Percentiles rank a stretch among this genome's conserved stretches.
Conservation (phyloP, 1,139 yeast genomes). For the Pichia sp. region DNA sequence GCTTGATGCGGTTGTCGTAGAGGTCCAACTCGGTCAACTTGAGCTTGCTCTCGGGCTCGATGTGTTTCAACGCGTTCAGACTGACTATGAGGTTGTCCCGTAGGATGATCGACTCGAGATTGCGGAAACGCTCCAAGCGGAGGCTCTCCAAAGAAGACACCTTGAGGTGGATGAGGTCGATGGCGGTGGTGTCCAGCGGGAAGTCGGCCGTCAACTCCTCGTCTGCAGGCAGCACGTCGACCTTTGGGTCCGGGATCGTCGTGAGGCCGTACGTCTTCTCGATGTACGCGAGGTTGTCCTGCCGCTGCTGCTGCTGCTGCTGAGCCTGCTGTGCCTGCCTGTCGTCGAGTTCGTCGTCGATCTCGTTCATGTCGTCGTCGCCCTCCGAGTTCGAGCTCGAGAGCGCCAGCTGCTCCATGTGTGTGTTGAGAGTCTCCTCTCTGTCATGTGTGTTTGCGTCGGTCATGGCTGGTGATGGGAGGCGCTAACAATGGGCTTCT, state of each 20-base stretch:
- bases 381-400: slow-evolving; percentile 2
- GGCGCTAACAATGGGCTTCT: too few relatives aligned
- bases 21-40: slow-evolving; percentile 75
- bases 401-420: neutral
- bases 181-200: slow-evolving; percentile 57
- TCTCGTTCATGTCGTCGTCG: slow-evolving; percentile 12
- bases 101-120: slow-evolving; percentile 61
- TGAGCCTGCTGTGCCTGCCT: slow-evolving; percentile 19
- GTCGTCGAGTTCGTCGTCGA: slow-evolving; percentile 19
- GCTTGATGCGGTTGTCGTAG: slow-evolving; percentile 88
- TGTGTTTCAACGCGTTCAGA: slow-evolving; percentile 62
- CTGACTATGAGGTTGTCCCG: slow-evolving; percentile 82
- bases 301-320: slow-evolving; percentile 13
- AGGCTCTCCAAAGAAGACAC: slow-evolving; percentile 65
- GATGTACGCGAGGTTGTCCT: slow-evolving; percentile 17
- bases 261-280: slow-evolving; percentile 29
- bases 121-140: slow-evolving; percentile 53
- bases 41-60: slow-evolving; percentile 42
- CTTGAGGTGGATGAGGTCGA: slow-evolving; percentile 79
- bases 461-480: too few relatives aligned
- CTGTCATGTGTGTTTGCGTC: neutral
- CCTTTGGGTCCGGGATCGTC: slow-evolving; percentile 52
- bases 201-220: slow-evolving; percentile 60
- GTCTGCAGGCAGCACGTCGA: slow-evolving; percentile 44
- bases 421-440: neutral